A percentile compares a stretch with the other conserved stretches of the same genome.
These are phyloP conservation scores for Annona cherimola DNA, from an alignment of 164 flowering plant species.

Conservation along the genomic window DNA sequence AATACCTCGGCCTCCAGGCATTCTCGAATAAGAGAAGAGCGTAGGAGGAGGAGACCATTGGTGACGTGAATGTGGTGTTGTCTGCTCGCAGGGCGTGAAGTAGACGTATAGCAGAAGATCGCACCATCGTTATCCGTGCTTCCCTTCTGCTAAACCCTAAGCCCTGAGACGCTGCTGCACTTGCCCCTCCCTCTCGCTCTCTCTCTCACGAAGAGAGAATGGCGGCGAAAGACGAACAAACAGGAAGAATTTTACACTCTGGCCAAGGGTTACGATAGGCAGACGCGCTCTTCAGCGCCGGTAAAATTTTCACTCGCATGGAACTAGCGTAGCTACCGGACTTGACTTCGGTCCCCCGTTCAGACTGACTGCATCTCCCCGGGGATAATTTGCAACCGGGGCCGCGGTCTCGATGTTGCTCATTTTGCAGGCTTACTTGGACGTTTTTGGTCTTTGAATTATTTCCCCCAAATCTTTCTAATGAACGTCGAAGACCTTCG, in stretches of 20 bases:
- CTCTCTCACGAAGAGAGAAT: too few relatives aligned
- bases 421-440: too few relatives aligned
- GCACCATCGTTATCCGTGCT: conserved; percentile 20
- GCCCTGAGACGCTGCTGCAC: not conserved
- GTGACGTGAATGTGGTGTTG: conserved; percentile 9
- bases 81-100: conserved; percentile 39
- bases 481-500: too few relatives aligned
- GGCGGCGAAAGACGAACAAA: not conserved
- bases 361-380: too few relatives aligned
- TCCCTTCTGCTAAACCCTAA: conserved; percentile 14
- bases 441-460: too few relatives aligned
- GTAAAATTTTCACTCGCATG: too few relatives aligned
- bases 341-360: too few relatives aligned
- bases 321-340: too few relatives aligned
- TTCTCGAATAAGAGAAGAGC: conserved; percentile 35
- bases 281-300: too few relatives aligned
- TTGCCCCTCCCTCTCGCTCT: not conserved
- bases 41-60: conserved; percentile 22
- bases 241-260: not conserved
- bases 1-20: conserved; percentile 30
- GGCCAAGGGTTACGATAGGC: not conserved
- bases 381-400: too few relatives aligned
- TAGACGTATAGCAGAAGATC: conserved; percentile 44
- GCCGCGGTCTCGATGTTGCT: too few relatives aligned
- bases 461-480: too few relatives aligned